Conservation (phyloP, 2,329 filamentous ascomycete species). For the Lasiodiplodia citricola region DNA sequence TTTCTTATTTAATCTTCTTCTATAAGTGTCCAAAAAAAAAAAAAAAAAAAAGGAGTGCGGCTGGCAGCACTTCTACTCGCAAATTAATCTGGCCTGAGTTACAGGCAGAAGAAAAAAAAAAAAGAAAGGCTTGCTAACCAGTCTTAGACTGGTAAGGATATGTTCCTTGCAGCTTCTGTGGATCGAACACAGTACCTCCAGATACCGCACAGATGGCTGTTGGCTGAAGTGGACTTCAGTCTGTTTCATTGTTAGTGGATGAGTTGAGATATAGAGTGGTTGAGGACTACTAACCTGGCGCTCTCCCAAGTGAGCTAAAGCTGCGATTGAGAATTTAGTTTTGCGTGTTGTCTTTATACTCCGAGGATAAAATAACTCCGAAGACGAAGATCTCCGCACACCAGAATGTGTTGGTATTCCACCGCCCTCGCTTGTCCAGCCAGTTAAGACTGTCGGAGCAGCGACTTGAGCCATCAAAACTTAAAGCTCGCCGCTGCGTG, state of each 20-base stretch:
- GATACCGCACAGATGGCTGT: constrained; percentile 39
- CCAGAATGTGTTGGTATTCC: not conserved
- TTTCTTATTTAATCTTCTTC: too few species aligned
- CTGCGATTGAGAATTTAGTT: constrained; percentile 27
- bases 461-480: too few species aligned
- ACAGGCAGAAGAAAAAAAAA: not conserved
- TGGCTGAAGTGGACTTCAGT: constrained; percentile 41
- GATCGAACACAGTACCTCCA: constrained; percentile 47
- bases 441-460: not conserved
- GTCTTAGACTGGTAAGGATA: not conserved
- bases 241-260: not conserved
- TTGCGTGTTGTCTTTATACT: not conserved
- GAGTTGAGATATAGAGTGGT: not conserved
- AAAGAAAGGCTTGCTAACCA: not conserved
- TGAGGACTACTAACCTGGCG: constrained; percentile 33
- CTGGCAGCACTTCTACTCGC: too few species aligned
- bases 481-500: too few species aligned
- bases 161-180: constrained; percentile 38
- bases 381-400: not conserved
- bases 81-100: too few species aligned
- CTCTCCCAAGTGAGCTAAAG: constrained; percentile 47
- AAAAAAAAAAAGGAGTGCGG: not conserved
- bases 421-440: not conserved
- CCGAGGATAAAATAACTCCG: not conserved
- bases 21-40: not conserved